Evolutionary conservation across 768 basidiomycete genomes (phyloP), one percentile per base, ranked within the genome.

Genomic region (Cyclocybe cylindracea): DNA sequence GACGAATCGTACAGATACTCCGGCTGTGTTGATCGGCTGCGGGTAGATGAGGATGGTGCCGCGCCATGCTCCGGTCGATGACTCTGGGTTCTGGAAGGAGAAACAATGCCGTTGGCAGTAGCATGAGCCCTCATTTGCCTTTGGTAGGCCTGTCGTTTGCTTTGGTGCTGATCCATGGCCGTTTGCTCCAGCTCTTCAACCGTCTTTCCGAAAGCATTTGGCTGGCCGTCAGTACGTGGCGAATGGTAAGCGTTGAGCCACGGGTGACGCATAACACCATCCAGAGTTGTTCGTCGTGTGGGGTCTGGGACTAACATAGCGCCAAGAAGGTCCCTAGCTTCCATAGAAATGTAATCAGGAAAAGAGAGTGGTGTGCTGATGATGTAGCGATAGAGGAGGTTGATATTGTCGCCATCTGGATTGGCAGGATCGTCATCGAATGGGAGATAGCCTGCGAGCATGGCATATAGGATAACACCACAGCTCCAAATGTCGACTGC

Each of bases 381-480:
- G 70, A 99, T 99, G 73, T 99, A 98, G 67, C 91, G 93, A 84
- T 99, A 98, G 42, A 99, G 74, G 5, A 98, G 82, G 65, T 98
- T 98, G 76, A 98, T 99, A 74, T 99, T 98, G 75, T 99, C 96
- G 52, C 97, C 97, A 50, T 98, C 97, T 4, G 97, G 97, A 67
- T 98, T 99, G 29, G 87, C 89, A 1, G 97, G 97, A 70, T 99
- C 97, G 69, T 98, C 97, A 70, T 98, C 97, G 70, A 98, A 99
- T 18, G 97, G 97, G n/a, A 97, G 87, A 65, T 96, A 96, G 8
- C 94, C 94, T 1, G 94, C 94, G 13, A 97, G 83, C 94, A 97
- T 97, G 52, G 94, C 94, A 65, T 97, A 97, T 5, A 97, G 78
- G 61, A 97, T 97, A 52, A 97, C 94, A 36, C 94, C 94, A 57